Conservation (phyloP, 2,329 filamentous ascomycete genomes). For the Tolypocladium tropicale region DNA sequence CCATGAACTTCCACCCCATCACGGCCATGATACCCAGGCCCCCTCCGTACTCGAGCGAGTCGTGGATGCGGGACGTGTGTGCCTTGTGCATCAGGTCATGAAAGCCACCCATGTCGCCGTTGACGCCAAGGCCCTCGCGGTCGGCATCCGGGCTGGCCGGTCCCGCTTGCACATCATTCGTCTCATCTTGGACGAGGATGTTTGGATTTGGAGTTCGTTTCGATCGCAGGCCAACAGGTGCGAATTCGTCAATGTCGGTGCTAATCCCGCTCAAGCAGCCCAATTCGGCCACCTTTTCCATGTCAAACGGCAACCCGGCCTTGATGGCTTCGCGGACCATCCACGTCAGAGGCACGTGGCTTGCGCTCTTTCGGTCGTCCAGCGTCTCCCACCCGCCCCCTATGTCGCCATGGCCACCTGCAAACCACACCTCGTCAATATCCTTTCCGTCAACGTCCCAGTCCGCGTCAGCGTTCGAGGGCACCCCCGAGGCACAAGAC, state of each 20-base stretch:
- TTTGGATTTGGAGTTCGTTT: conserved; percentile 6
- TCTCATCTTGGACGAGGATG: conserved; percentile 14
- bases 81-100: conserved; percentile 48
- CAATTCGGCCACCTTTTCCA: conserved; percentile 55
- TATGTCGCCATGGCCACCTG: conserved; percentile 69
- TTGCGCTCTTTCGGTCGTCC: conserved; percentile 48
- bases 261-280: conserved; percentile 34
- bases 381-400: conserved; percentile 64
- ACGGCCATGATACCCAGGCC: conserved; percentile 48
- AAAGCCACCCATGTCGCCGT: conserved; percentile 29
- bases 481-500: conserved; percentile 20
- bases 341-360: conserved; percentile 59
- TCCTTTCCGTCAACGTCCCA: conserved; percentile 51
- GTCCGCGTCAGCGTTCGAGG: conserved; percentile 22
- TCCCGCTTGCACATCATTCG: conserved; percentile 7
- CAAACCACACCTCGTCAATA: conserved; percentile 73
- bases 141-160: conserved; percentile 11
- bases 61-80: conserved; percentile 50
- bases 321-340: conserved; percentile 51
- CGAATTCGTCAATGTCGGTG: conserved; percentile 1
- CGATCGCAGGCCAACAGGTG: not conserved
- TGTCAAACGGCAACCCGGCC: conserved; percentile 62
- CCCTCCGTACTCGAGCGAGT: conserved; percentile 55
- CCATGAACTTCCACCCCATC: conserved; percentile 66
- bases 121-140: conserved; percentile 10